phyloP scores from a whole-genome alignment of 192 early-diverging fungal genomes.

The Coemansia sp. region DNA sequence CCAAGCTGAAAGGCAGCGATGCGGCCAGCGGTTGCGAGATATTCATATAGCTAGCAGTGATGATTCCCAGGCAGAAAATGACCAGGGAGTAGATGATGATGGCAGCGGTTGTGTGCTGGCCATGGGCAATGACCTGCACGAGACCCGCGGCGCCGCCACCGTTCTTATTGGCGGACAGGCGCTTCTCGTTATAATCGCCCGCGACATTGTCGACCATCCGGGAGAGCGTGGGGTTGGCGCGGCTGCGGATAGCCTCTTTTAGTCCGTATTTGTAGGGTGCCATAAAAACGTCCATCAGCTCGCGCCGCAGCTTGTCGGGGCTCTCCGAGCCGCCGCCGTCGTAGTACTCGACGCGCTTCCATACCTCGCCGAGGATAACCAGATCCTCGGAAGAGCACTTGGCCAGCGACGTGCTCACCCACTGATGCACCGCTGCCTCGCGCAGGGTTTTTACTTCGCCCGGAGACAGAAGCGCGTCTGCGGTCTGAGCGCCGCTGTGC shows the following conservation, averaged over 20 bases:
- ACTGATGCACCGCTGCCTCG: slow-evolving; percentile 28
- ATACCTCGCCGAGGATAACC: slow-evolving; percentile 46
- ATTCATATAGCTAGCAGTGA: slow-evolving; percentile 51
- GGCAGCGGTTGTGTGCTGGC: slow-evolving; percentile 44
- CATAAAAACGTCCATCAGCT: slow-evolving; percentile 42
- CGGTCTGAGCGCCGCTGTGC: slow-evolving; percentile 7
- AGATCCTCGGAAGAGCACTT: slow-evolving; percentile 48
- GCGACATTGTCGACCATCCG: slow-evolving; percentile 52
- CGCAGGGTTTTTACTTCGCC: slow-evolving; percentile 16
- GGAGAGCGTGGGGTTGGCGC: slow-evolving; percentile 39
- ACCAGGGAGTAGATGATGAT: slow-evolving; percentile 53
- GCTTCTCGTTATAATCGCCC: slow-evolving; percentile 27
- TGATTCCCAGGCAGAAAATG: slow-evolving; percentile 51
- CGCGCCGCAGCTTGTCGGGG: slow-evolving; percentile 34
- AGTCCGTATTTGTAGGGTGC: slow-evolving; percentile 42
- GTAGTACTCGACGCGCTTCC: slow-evolving; percentile 50
- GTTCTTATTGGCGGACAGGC: neutral
- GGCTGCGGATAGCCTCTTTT: slow-evolving; percentile 44
- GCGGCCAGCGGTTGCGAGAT: slow-evolving; percentile 37
- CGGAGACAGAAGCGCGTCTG: slow-evolving; percentile 1
- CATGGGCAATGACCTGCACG: slow-evolving; percentile 26
- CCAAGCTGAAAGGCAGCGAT: slow-evolving; percentile 21
- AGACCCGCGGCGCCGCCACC: slow-evolving; percentile 13
- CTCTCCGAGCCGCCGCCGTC: slow-evolving; percentile 24
- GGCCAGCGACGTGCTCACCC: slow-evolving; percentile 26